Evolutionary conservation across 2,329 filamentous ascomycete genomes (phyloP).

Genomic region (Lecanosticta acicola): DNA sequence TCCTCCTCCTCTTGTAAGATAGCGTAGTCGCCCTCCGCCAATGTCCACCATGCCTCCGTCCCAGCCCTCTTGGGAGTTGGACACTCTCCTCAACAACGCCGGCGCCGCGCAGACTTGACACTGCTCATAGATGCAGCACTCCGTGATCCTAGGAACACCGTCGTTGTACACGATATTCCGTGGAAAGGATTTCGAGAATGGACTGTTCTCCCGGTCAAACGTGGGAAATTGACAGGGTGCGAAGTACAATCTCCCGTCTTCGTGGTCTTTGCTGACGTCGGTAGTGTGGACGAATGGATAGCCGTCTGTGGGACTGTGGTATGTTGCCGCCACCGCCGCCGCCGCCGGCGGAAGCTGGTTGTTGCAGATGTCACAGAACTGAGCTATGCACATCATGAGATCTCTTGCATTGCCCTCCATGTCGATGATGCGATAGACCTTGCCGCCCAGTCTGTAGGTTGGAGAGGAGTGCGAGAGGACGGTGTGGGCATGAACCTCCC

Average conservation of each 20-base stretch:
- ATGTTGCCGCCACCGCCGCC: background rate
- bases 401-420: background rate
- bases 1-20: too few relatives aligned
- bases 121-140: conserved; percentile 2
- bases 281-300: conserved; percentile 3
- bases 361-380: conserved; percentile 1
- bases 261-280: background rate
- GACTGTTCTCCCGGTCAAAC: conserved; percentile 1
- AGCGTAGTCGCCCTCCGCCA: too few relatives aligned
- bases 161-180: conserved; percentile 4
- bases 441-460: background rate
- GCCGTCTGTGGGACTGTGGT: background rate
- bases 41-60: too few relatives aligned
- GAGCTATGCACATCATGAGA: conserved; percentile 1
- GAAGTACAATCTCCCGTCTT: background rate
- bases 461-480: background rate
- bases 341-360: background rate
- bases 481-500: background rate
- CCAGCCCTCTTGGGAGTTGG: background rate
- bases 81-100: background rate
- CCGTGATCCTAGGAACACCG: conserved; percentile 2
- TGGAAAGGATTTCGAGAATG: conserved; percentile 1
- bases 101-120: conserved; percentile 1
- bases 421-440: conserved; percentile 2
- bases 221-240: background rate